Base-by-base conservation (phyloP, 257 asterid species). In the Nemophila menziesii region DNA sequence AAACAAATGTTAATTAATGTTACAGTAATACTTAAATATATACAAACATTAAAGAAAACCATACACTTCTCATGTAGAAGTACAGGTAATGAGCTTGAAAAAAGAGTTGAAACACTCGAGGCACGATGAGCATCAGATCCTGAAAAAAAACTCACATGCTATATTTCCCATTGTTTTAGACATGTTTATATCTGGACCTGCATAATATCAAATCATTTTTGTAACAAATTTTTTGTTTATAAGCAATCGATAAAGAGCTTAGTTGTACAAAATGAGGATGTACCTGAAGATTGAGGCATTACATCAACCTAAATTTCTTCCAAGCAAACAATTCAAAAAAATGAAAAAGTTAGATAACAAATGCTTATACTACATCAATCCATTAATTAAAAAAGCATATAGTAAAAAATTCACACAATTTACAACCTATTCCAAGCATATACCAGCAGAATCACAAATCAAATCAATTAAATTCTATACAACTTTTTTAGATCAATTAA, bases 31-130 rank as follows among this genome's bases (percentile, higher is more conserved):
- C 5, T 40, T 20, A 37, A 27, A 38, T 23, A 5, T 11, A 18
- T 10, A 46, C 15, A 38, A 8, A 38, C 21, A 33, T 5, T 43
- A 24, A 7, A 48, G 33, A 51, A 44, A 17, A 20, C 33, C 81
- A 27, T 69, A 80, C 93, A 37, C 65, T 64, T 69, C 43, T 61
- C 56, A 16, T 59, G 67, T 48, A 55, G 60, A 52, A 73, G 74
- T 52, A 71, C 72, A 22, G 86, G 92, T 62, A 80, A 52, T 15
- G 86, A 80, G 57, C 64, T 66, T 13, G 92, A 66, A 55, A 73
- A 76, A 53, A 75, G 66, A 12, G 77, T 61, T 15, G 75, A 58
- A 58, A 70, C 83, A 34, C 42, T 65, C 48, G 78, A 61, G 43
- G 64, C 50, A 33, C 16, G 60, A 61, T 48, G 16, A 8, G 61